These are phyloP conservation scores for Bullera alba DNA, from an alignment of 768 basidiomycete genomes.

Conservation along the genomic window DNA sequence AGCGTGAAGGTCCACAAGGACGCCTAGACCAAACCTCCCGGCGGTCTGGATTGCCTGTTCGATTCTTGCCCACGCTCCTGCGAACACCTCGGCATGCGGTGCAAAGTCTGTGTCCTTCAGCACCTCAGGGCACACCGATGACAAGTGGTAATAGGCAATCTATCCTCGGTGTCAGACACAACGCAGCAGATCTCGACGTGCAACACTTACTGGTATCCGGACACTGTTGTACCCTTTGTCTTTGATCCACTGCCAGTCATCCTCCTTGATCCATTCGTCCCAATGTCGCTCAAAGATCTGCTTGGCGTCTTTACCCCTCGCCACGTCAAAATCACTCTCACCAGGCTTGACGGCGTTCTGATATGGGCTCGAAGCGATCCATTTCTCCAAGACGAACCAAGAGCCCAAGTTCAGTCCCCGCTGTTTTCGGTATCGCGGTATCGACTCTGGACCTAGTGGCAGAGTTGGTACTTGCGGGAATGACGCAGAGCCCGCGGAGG, in stretches of 20 bases:
- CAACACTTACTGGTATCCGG: conserved; percentile 56
- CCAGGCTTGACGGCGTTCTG: conserved; percentile 50
- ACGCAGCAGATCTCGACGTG: neutral
- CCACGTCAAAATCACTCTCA: conserved; percentile 59
- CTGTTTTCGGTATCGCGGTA: conserved; percentile 63
- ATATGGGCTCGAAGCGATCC: conserved; percentile 59
- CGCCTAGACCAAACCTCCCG: conserved; percentile 60
- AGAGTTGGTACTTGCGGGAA: neutral
- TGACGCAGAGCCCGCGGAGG: neutral
- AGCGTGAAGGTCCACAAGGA: conserved; percentile 67
- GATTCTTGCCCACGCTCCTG: conserved; percentile 64
- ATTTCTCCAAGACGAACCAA: conserved; percentile 66
- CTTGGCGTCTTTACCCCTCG: conserved; percentile 52
- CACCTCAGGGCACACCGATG: conserved; percentile 65
- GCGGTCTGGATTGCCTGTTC: conserved; percentile 58
- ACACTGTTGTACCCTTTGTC: conserved; percentile 57
- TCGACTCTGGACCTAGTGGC: conserved; percentile 44
- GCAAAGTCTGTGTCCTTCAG: conserved; percentile 64
- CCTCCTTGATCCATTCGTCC: conserved; percentile 74
- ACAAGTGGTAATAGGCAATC: conserved; percentile 75
- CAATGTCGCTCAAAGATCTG: conserved; percentile 61
- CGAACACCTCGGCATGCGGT: conserved; percentile 51
- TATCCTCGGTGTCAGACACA: neutral
- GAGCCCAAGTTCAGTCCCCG: conserved; percentile 75
- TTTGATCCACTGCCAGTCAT: conserved; percentile 65